These are phyloP conservation scores for Salix exigua DNA, from an alignment of 345 rosid species.

Conservation along the genomic window DNA sequence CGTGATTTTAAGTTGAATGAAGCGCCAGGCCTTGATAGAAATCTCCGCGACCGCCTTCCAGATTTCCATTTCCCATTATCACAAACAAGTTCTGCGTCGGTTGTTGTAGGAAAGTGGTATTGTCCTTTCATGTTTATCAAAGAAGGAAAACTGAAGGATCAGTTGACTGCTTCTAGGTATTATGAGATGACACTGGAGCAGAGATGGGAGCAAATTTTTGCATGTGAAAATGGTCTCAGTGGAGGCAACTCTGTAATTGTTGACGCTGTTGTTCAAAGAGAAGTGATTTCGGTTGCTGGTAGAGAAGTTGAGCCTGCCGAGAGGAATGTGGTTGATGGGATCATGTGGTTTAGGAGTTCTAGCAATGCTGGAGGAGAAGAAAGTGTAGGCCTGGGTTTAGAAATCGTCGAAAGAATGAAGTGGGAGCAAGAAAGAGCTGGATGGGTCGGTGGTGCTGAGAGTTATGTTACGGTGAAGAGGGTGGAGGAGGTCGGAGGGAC, in stretches of 20 bases:
- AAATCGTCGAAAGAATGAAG: slow-evolving; percentile 13
- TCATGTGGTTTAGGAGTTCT: slow-evolving; percentile 8
- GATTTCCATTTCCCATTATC: slow-evolving; percentile 13
- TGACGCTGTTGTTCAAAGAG: background rate
- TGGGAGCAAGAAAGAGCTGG: slow-evolving; percentile 13
- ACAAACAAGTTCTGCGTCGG: background rate
- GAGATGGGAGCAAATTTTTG: slow-evolving; percentile 11
- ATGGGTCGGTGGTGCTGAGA: background rate
- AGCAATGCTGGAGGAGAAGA: background rate
- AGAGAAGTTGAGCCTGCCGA: background rate
- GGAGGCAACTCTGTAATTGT: background rate
- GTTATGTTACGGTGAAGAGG: background rate
- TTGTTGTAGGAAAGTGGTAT: slow-evolving; percentile 19
- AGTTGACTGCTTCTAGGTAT: slow-evolving; percentile 5
- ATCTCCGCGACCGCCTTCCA: slow-evolving; percentile 12
- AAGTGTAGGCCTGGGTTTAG: background rate
- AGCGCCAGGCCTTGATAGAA: slow-evolving; percentile 17
- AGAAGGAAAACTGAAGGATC: slow-evolving; percentile 8
- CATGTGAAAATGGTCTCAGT: background rate
- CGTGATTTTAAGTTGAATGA: slow-evolving; percentile 1
- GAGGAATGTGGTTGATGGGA: background rate
- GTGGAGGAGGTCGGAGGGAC: slow-evolving; percentile 6
- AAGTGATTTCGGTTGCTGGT: slow-evolving; percentile 4
- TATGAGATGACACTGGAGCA: slow-evolving; percentile 17
- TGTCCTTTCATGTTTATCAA: slow-evolving; percentile 16